These are phyloP conservation scores for Phlyctochytrium planicorne DNA, from an alignment of 192 early-diverging fungal species.

Conservation along the genomic window DNA sequence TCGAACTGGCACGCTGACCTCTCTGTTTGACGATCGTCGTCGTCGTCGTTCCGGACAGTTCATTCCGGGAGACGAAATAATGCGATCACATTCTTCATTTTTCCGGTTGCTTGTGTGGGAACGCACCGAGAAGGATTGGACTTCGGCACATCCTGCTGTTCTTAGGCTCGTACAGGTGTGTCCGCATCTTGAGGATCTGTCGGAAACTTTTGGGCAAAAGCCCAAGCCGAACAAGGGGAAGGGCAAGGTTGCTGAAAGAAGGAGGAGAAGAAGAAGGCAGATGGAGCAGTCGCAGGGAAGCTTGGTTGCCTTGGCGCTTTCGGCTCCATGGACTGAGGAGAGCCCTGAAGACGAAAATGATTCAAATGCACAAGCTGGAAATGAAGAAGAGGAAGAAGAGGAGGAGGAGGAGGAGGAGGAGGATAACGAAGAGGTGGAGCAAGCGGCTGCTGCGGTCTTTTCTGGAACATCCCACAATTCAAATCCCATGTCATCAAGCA, in stretches of 20 bases:
- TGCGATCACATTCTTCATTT: slow-evolving; percentile 19
- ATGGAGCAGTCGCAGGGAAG: background rate
- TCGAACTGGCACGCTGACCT: background rate
- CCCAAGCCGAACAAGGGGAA: background rate
- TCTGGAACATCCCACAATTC: too few species aligned
- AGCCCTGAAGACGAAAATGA: background rate
- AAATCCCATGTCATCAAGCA: too few species aligned
- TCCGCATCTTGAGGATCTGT: too few species aligned
- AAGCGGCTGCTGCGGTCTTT: too few species aligned
- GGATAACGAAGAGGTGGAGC: too few species aligned
- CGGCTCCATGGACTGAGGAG: background rate
- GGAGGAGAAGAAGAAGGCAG: background rate
- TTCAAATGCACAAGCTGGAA: background rate
- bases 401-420: too few species aligned
- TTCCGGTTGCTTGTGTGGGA: slow-evolving; percentile 24
- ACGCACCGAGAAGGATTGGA: slow-evolving; percentile 13
- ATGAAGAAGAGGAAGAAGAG: slow-evolving; percentile 2
- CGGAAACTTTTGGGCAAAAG: slow-evolving; percentile 3
- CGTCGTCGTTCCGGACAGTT: too few species aligned
- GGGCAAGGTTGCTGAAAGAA: background rate
- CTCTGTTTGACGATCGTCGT: background rate
- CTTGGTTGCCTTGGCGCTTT: background rate
- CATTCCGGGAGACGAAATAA: too few species aligned
- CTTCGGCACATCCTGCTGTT: slow-evolving; percentile 17
- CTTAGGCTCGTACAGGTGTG: slow-evolving; percentile 12